phyloP scores from a whole-genome alignment of 2,329 filamentous ascomycete species.

The Aspergillus fischeri region DNA sequence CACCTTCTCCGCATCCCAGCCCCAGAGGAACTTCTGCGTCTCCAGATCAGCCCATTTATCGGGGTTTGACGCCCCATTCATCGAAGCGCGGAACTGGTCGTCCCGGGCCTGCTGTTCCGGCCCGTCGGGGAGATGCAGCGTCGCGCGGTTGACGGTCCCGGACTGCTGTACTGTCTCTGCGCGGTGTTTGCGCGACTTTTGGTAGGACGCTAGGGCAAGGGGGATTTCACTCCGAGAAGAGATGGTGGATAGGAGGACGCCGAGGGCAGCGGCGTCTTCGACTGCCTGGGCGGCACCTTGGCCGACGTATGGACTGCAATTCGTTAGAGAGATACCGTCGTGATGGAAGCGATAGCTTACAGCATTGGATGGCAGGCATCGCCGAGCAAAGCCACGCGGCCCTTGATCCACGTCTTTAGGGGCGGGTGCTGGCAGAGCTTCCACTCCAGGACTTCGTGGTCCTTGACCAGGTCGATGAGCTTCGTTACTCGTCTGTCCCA shows the following conservation, averaged over 20 bases:
- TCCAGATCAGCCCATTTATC: conserved; percentile 65
- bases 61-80: conserved; percentile 36
- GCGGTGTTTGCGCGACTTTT: conserved; percentile 36
- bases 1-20: conserved; percentile 34
- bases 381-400: conserved; percentile 37
- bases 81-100: conserved; percentile 32
- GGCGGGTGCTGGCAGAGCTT: conserved; percentile 33
- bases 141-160: conserved; percentile 32
- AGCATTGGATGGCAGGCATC: conserved; percentile 46
- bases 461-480: conserved; percentile 58
- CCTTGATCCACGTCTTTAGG: conserved; percentile 32
- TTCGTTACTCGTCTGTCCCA: conserved; percentile 58
- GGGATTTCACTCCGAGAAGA: conserved; percentile 30
- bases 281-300: conserved; percentile 48
- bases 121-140: conserved; percentile 37
- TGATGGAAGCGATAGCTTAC: conserved; percentile 16
- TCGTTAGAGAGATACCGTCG: too few species aligned
- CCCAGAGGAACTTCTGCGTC: conserved; percentile 50
- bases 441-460: conserved; percentile 44
- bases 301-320: conserved; percentile 29
- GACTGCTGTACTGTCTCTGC: conserved; percentile 38
- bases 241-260: conserved; percentile 30
- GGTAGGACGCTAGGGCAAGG: conserved; percentile 33
- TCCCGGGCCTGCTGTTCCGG: conserved; percentile 40
- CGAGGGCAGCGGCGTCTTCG: conserved; percentile 39